These are phyloP conservation scores for Chlamydomonas asymmetrica DNA, from an alignment of 139 green algal genomes.

Conservation along the genomic window DNA sequence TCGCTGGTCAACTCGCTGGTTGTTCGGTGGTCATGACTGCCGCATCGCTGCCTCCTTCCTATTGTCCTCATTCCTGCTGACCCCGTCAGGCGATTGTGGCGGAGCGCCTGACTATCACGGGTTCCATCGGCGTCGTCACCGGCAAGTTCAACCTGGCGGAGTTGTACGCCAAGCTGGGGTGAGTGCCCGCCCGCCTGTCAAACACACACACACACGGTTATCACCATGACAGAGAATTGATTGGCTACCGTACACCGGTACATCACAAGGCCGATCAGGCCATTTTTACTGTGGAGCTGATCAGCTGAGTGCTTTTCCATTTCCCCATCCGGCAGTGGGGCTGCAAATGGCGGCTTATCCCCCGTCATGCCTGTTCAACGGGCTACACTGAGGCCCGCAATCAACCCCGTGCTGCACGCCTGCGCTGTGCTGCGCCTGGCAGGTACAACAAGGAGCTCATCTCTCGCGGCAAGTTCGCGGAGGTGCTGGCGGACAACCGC, in stretches of 20 bases:
- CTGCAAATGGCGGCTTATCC: too few relatives aligned
- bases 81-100: conserved; percentile 88
- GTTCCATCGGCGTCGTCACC: conserved; percentile 87
- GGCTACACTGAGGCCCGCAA: too few relatives aligned
- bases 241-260: too few relatives aligned
- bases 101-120: conserved; percentile 89
- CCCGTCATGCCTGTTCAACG: too few relatives aligned
- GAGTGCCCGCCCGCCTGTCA: background rate
- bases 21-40: too few relatives aligned
- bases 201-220: background rate
- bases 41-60: too few relatives aligned
- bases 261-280: too few relatives aligned
- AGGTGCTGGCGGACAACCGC: conserved; percentile 77
- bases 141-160: conserved; percentile 90
- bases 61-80: too few relatives aligned
- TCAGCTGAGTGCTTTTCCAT: background rate
- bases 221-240: too few relatives aligned
- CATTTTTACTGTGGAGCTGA: background rate
- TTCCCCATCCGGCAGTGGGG: background rate
- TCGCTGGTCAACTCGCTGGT: too few relatives aligned
- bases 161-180: conserved; percentile 80
- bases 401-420: too few relatives aligned
- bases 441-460: conserved; percentile 79
- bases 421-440: background rate
- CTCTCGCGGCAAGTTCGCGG: conserved; percentile 73